Evolutionary conservation across 106 monocot species (phyloP), one percentile per base, ranked within the genome.

Genomic region (Acorus gramineus): DNA sequence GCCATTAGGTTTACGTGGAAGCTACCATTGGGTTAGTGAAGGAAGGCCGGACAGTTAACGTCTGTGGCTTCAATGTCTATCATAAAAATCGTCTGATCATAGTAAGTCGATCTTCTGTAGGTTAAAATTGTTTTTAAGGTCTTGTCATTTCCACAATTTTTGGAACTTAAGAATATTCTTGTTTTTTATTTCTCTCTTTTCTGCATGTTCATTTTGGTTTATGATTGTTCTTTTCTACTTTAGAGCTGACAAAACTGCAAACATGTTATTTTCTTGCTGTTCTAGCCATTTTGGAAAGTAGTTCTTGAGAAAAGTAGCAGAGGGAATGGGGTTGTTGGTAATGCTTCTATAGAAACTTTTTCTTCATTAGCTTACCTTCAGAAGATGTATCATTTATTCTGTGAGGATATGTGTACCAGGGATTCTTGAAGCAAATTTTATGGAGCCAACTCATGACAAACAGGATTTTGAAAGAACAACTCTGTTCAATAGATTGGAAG

Each of bases 371-470:
- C 2, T 64, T 42, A 5, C 56, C 64, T n/a, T 61, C 11, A 63
- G n/a, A 69, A 28, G 28, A 28, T 28, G 28, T 28, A 28, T 28
- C 28, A 28, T 28, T 28, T 28, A 28, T 28, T 28, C 28, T 28
- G 28, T 28, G 1, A 28, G 28, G 28, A 28, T 28, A 28, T 28
- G 28, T 28, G 0, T 28, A 28, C 28, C 68, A 87, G 87, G 93
- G 63, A 62, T 86, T 63, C 78, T 89, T 55, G 93, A 93, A 72
- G 89, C 93, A 52, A 89, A 93, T 75, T 93, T 93, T 75, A 89
- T 93, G 11, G 93, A 89, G 60, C 89, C 93, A 46, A 89, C 93
- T 66, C 93, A 93, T 78, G 93, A 93, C 77, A 93, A 93, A 62
- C 89, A 93, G 66, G 93, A 93, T 64, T 93, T 93, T 81, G 93